These are phyloP conservation scores for Termitomyces sp. DNA, from an alignment of 768 basidiomycete genomes.

Conservation along the genomic window DNA sequence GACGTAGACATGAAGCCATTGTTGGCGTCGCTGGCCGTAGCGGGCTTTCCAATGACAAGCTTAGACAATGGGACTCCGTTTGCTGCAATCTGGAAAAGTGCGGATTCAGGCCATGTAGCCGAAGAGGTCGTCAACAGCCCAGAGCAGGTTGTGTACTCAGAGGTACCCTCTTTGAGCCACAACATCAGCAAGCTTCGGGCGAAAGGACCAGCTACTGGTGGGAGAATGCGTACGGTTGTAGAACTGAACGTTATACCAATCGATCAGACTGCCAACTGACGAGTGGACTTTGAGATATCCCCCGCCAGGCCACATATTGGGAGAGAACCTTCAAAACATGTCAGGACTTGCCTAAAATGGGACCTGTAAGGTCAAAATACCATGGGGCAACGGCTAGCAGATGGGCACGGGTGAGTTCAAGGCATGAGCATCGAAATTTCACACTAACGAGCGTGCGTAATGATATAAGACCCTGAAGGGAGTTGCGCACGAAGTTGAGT, in stretches of 20 bases:
- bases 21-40: constrained; percentile 40
- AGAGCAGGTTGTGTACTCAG: constrained; percentile 60
- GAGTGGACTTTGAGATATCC: constrained; percentile 53
- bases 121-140: constrained; percentile 57
- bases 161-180: constrained; percentile 42
- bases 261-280: constrained; percentile 51
- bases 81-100: constrained; percentile 54
- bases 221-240: constrained; percentile 35
- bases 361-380: constrained; percentile 13
- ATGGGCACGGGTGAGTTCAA: neutral
- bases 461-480: constrained; percentile 42
- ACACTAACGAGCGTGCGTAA: constrained; percentile 52
- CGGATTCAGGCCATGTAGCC: constrained; percentile 53
- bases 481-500: constrained; percentile 42
- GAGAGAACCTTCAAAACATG: constrained; percentile 32
- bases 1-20: constrained; percentile 59
- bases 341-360: neutral
- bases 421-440: neutral
- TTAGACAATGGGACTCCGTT: constrained; percentile 56
- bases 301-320: constrained; percentile 36
- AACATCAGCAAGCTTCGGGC: constrained; percentile 2
- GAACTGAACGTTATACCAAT: constrained; percentile 58
- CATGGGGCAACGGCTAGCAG: constrained; percentile 44
- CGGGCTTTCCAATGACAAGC: constrained; percentile 75
- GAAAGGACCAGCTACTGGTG: neutral